These are phyloP conservation scores for Phaeodactylum tricornutum DNA, from an alignment of 108 stramenopile genomes.

Conservation along the genomic window DNA sequence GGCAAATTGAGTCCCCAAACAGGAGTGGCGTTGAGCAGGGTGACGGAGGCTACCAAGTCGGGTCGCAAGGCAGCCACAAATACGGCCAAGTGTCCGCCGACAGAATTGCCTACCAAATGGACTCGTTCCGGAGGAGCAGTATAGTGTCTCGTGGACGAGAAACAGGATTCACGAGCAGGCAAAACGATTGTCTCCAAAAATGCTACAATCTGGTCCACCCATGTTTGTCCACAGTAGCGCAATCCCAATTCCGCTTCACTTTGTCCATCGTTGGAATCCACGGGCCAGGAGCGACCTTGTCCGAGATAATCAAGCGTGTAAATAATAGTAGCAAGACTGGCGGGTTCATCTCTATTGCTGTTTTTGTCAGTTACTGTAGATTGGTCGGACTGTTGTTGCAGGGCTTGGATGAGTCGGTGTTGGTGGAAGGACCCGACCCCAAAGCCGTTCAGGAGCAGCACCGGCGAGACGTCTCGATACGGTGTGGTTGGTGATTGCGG, in stretches of 20 bases:
- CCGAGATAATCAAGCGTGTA: conserved; percentile 82
- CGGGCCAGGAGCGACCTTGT: conserved; percentile 77
- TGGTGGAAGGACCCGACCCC: conserved; percentile 87
- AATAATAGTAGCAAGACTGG: too few species aligned
- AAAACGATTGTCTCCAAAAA: conserved; percentile 52
- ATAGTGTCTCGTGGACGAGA: too few species aligned
- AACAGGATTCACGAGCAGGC: conserved; percentile 2
- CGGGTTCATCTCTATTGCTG: conserved; percentile 2
- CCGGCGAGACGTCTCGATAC: conserved; percentile 1
- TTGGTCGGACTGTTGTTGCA: conserved; percentile 6
- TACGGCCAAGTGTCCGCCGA: conserved; percentile 68
- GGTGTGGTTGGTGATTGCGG: too few species aligned
- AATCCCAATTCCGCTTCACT: conserved; percentile 43
- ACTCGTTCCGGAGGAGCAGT: too few species aligned
- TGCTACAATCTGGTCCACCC: conserved; percentile 53
- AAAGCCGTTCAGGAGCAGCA: conserved; percentile 69
- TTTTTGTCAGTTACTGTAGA: conserved; percentile 8
- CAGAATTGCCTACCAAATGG: conserved; percentile 67
- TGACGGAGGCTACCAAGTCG: conserved; percentile 33
- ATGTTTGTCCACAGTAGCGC: conserved; percentile 57
- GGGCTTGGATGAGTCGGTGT: conserved; percentile 53
- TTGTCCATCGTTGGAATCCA: conserved; percentile 52
- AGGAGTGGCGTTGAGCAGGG: conserved; percentile 76
- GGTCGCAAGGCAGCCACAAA: conserved; percentile 42
- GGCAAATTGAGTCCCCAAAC: conserved; percentile 82